Conservation (phyloP, 2,329 filamentous ascomycete species). For the Calonectria fujianensis region DNA sequence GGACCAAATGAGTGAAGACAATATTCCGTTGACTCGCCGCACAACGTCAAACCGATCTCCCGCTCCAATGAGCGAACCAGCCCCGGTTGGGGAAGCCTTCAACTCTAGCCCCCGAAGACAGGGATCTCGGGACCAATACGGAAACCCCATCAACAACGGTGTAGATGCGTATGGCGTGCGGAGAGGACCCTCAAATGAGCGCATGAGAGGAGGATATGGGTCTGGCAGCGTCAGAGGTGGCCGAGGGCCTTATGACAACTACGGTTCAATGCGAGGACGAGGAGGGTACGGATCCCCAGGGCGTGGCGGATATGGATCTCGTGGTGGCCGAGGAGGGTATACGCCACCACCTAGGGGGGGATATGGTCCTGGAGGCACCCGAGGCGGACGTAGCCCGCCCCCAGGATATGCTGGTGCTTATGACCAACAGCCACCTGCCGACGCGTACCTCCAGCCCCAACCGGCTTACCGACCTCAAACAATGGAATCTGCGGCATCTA, state of each 20-base stretch:
- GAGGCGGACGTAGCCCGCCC: constrained; percentile 62
- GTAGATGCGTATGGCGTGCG: constrained; percentile 68
- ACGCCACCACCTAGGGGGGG: constrained; percentile 57
- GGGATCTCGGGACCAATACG: constrained; percentile 77
- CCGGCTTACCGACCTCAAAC: constrained; percentile 57
- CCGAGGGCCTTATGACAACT: constrained; percentile 68
- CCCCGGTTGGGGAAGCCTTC: constrained; percentile 59
- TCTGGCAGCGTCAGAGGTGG: constrained; percentile 67
- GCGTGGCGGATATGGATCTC: constrained; percentile 66
- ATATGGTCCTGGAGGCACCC: constrained; percentile 54
- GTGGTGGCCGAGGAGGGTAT: constrained; percentile 59
- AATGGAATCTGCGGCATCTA: constrained; percentile 64
- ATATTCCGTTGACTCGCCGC: constrained; percentile 80
- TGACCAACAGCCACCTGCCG: constrained; percentile 61
- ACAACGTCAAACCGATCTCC: constrained; percentile 77
- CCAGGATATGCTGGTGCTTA: constrained; percentile 66
- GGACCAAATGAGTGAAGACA: constrained; percentile 79
- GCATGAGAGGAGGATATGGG: constrained; percentile 71
- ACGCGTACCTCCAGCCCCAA: constrained; percentile 50
- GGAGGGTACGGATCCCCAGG: constrained; percentile 66
- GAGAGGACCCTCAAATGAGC: constrained; percentile 68
- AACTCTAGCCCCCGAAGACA: constrained; percentile 61
- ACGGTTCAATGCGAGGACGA: constrained; percentile 64
- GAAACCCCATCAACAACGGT: constrained; percentile 71
- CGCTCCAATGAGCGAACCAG: constrained; percentile 65